These are phyloP conservation scores for Podospora comata DNA, from an alignment of 495 filamentous ascomycete genomes.

Conservation along the genomic window DNA sequence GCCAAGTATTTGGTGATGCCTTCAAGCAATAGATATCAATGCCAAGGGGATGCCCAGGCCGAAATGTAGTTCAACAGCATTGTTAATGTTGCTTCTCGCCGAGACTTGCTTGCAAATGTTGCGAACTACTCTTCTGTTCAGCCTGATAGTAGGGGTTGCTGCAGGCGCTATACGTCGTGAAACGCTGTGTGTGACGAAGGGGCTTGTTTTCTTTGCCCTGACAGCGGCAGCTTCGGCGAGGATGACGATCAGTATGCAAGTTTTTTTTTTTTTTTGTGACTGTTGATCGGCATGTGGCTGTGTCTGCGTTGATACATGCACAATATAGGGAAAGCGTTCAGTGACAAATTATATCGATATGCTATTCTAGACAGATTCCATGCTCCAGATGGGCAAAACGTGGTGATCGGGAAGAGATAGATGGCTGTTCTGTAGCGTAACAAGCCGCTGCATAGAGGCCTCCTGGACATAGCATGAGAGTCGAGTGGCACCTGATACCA, in stretches of 20 bases:
- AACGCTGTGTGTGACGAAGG: not conserved
- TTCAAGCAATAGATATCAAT: not conserved
- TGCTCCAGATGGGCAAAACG: not conserved
- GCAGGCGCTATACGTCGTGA: not conserved
- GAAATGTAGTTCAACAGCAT: not conserved
- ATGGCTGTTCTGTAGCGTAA: not conserved
- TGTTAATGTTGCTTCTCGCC: not conserved
- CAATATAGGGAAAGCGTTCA: not conserved
- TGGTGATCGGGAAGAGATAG: not conserved
- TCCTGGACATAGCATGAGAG: not conserved
- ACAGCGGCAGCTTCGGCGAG: not conserved
- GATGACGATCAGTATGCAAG: not conserved
- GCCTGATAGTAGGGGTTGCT: not conserved
- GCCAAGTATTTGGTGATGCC: not conserved
- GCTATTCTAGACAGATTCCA: not conserved
- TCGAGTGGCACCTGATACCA: not conserved
- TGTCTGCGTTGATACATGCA: not conserved
- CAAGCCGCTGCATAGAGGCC: not conserved
- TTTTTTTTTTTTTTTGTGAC: no score
- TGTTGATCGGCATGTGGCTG: not conserved
- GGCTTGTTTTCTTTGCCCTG: not conserved
- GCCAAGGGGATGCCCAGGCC: slow-evolving; percentile 5
- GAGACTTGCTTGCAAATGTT: not conserved
- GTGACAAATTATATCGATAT: not conserved
- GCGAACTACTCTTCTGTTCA: not conserved